phyloP scores from a whole-genome alignment of 495 filamentous ascomycete species.

The Daldinia vernicosa region DNA sequence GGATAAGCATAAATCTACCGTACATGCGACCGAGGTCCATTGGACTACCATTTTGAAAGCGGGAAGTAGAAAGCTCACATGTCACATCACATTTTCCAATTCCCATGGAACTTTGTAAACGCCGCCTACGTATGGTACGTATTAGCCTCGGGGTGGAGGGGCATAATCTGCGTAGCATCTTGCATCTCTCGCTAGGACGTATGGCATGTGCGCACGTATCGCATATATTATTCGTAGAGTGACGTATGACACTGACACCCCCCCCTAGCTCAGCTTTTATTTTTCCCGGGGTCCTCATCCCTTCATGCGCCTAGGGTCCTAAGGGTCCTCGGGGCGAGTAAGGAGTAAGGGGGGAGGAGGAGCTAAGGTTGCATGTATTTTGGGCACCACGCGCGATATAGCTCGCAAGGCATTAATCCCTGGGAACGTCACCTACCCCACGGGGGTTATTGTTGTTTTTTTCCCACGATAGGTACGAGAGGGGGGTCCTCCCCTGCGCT shows the following conservation, averaged over 20 bases:
- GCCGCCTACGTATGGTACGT: not conserved
- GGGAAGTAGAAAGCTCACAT: conserved; percentile 3
- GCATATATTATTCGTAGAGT: conserved; percentile 23
- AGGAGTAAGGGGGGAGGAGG: not conserved
- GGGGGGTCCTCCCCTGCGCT: not conserved
- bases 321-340: not conserved
- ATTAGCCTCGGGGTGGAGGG: not conserved
- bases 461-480: conserved; percentile 9
- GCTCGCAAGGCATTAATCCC: conserved; percentile 27
- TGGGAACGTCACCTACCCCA: conserved; percentile 19
- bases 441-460: not conserved
- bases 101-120: conserved; percentile 12
- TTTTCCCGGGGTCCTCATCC: conserved; percentile 5
- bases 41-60: conserved; percentile 1
- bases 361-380: conserved; percentile 5
- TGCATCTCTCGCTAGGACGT: conserved; percentile 15
- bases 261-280: not conserved
- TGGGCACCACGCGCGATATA: conserved; percentile 33
- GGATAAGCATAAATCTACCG: not conserved
- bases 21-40: not conserved
- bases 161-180: conserved; percentile 5
- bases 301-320: conserved; percentile 30
- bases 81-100: conserved; percentile 3
- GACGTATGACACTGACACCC: not conserved
- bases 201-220: conserved; percentile 22